Conservation (phyloP, 2,329 filamentous ascomycete species). For the Thelonectria olida region DNA sequence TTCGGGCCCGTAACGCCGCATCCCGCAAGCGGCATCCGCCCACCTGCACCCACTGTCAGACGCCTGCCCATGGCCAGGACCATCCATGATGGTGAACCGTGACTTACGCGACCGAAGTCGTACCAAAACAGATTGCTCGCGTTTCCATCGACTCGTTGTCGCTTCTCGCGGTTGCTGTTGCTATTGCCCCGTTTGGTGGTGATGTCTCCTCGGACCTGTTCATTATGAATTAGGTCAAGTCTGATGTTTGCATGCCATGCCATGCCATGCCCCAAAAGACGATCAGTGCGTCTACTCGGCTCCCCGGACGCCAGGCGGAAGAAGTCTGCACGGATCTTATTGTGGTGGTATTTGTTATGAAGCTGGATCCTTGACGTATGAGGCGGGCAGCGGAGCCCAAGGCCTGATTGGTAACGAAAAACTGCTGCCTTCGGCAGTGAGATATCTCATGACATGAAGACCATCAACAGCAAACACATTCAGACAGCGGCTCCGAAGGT, state of each 20-base stretch:
- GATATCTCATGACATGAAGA: background rate
- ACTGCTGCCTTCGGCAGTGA: conserved; percentile 11
- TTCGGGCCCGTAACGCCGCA: conserved; percentile 13
- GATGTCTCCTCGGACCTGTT: no score
- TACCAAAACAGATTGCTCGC: background rate
- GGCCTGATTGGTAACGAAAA: conserved; percentile 3
- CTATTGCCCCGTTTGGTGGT: background rate
- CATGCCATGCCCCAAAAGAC: no score
- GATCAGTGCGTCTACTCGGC: conserved; percentile 24
- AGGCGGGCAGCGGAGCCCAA: conserved; percentile 5
- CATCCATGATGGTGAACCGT: background rate
- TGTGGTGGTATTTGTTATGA: conserved; percentile 18
- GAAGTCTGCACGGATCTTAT: conserved; percentile 26
- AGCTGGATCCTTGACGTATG: conserved; percentile 8
- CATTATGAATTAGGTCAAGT: no score
- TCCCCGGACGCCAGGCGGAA: conserved; percentile 20
- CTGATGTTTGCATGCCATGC: conserved; percentile 16
- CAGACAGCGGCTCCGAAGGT: background rate
- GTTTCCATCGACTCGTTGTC: background rate
- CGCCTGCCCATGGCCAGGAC: background rate
- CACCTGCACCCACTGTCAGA: background rate
- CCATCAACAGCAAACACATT: background rate
- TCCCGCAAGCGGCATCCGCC: background rate
- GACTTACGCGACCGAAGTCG: background rate
- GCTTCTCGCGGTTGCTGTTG: background rate